These are phyloP conservation scores for Cordyceps cateniannulata DNA, from an alignment of 2,329 filamentous ascomycete genomes.

Conservation along the genomic window DNA sequence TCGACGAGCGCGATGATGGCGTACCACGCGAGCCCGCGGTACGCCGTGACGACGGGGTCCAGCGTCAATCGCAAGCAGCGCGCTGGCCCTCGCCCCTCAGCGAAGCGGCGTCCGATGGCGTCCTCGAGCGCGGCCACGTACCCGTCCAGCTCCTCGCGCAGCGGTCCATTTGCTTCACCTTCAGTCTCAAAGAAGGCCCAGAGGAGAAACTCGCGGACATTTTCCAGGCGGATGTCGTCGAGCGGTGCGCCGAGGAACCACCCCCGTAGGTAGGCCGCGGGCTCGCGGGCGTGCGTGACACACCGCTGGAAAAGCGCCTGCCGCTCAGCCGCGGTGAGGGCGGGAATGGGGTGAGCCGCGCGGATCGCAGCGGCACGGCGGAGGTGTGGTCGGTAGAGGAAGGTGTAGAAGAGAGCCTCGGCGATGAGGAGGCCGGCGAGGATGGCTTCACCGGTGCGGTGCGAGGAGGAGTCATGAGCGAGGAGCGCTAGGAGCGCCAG, in stretches of 20 bases:
- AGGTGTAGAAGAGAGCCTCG: constrained; percentile 37
- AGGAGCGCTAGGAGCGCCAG: constrained; percentile 22
- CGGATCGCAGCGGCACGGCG: constrained; percentile 30
- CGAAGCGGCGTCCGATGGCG: constrained; percentile 43
- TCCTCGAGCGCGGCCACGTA: constrained; percentile 48
- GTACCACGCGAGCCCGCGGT: constrained; percentile 61
- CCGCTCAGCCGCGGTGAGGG: constrained; percentile 35
- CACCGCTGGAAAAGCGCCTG: constrained; percentile 50
- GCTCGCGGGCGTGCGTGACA: constrained; percentile 46
- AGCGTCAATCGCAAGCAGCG: constrained; percentile 56
- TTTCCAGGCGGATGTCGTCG: constrained; percentile 57
- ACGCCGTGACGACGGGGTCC: constrained; percentile 55
- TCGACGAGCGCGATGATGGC: constrained; percentile 49
- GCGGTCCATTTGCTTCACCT: constrained; percentile 19
- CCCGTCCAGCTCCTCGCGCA: constrained; percentile 35
- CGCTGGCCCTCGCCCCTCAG: constrained; percentile 48
- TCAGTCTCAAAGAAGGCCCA: constrained; percentile 60
- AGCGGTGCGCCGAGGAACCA: constrained; percentile 61
- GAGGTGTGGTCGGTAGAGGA: constrained; percentile 37
- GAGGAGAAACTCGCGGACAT: constrained; percentile 57
- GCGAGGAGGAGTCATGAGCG: constrained; percentile 15
- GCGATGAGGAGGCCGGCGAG: constrained; percentile 26
- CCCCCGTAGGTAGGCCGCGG: constrained; percentile 49
- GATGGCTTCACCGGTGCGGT: constrained; percentile 15
- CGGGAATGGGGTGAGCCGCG: constrained; percentile 26